Conservation (phyloP, 305 asterid genomes). For the Fraxinus nigra region DNA sequence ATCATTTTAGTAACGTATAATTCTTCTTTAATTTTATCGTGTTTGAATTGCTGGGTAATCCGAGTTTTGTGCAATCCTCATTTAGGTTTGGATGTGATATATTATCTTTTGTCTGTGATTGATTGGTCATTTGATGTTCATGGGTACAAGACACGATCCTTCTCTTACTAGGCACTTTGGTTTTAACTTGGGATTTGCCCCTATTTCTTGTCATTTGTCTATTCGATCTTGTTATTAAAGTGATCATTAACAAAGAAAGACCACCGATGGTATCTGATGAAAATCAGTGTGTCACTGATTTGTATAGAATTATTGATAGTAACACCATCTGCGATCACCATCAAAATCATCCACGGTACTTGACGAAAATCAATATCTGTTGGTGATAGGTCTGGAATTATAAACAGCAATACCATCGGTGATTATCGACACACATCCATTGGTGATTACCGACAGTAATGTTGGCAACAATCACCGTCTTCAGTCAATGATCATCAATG, state of each 20-base stretch:
- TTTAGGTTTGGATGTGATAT: not conserved
- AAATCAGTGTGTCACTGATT: not conserved
- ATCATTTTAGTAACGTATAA: not conserved
- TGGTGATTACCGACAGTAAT: not conserved
- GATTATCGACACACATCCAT: not conserved
- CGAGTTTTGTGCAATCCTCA: not conserved
- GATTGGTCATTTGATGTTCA: not conserved
- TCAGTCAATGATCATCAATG: not conserved
- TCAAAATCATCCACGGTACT: not conserved
- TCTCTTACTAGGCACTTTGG: not conserved
- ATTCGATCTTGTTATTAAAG: not conserved
- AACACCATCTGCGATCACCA: not conserved
- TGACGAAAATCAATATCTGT: not conserved
- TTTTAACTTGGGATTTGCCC: not conserved
- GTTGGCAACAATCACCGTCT: not conserved
- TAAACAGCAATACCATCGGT: not conserved
- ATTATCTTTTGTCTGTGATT: not conserved
- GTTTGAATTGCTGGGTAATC: not conserved
- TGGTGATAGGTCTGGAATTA: not conserved
- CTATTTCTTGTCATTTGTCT: not conserved
- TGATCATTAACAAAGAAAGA: not conserved
- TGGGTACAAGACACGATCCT: not conserved
- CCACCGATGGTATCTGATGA: not conserved
- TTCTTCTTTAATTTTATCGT: not conserved
- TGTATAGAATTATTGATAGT: not conserved